phyloP scores from a whole-genome alignment of 257 asterid genomes.

The Plantago ovata region DNA sequence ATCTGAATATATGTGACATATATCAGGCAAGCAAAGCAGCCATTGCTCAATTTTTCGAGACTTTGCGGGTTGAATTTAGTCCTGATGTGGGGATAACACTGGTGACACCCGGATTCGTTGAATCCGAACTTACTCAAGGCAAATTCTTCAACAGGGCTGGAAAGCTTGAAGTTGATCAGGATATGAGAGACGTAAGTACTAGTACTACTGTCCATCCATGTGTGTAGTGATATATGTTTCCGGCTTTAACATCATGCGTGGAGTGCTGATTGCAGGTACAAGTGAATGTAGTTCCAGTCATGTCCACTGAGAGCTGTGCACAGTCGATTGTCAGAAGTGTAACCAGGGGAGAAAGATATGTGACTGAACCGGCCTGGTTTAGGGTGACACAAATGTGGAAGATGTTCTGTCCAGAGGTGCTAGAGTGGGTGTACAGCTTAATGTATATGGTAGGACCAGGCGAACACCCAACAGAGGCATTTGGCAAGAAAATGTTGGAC shows the following conservation, averaged over 20 bases:
- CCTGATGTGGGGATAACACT: constrained; percentile 57
- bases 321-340: constrained; percentile 46
- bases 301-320: constrained; percentile 42
- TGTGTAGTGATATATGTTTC: background rate
- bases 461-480: constrained; percentile 22
- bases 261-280: constrained; percentile 31
- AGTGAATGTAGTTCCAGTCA: constrained; percentile 42
- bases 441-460: constrained; percentile 30
- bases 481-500: constrained; percentile 42
- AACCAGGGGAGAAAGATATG: constrained; percentile 47
- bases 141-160: constrained; percentile 45
- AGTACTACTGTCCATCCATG: background rate
- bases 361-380: constrained; percentile 58
- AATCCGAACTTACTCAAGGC: constrained; percentile 64
- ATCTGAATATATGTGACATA: background rate
- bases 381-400: constrained; percentile 42
- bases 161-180: constrained; percentile 46
- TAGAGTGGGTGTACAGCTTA: constrained; percentile 44
- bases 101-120: constrained; percentile 57
- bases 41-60: constrained; percentile 58
- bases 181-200: constrained; percentile 56
- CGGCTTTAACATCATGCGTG: background rate
- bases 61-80: constrained; percentile 64
- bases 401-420: constrained; percentile 46
- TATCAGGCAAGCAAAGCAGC: constrained; percentile 83